Conservation (phyloP, 306 rosid genomes). For the Cucurbita argyrosperma region DNA sequence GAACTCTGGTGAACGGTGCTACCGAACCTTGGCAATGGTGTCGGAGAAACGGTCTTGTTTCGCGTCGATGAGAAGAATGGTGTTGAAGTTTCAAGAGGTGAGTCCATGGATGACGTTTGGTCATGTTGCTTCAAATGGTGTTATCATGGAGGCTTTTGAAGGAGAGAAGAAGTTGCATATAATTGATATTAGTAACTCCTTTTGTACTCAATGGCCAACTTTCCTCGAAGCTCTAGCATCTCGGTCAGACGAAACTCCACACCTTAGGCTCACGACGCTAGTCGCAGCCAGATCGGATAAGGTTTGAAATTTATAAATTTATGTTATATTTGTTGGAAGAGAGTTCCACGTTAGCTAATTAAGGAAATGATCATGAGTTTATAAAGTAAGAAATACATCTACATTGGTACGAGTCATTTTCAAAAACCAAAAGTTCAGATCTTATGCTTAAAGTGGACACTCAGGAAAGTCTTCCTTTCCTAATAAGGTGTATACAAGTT, state of each 20-base stretch:
- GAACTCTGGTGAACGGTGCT: conserved; percentile 60
- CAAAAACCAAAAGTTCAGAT: no score
- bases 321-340: not conserved
- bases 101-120: conserved; percentile 95
- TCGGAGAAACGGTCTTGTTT: conserved; percentile 68
- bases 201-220: conserved; percentile 97
- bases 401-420: no score
- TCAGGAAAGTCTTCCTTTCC: no score
- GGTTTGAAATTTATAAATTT: not conserved
- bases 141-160: conserved; percentile 74
- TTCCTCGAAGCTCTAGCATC: conserved; percentile 79
- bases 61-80: conserved; percentile 58
- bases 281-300: conserved; percentile 21
- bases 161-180: conserved; percentile 67
- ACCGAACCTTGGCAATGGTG: conserved; percentile 40
- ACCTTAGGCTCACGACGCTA: conserved; percentile 55
- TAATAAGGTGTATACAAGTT: no score
- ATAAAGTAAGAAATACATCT: no score
- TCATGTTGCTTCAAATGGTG: conserved; percentile 84
- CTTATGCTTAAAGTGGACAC: no score
- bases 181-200: conserved; percentile 69
- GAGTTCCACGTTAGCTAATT: no score
- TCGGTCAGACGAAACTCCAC: conserved; percentile 60
- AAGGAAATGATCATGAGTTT: no score
- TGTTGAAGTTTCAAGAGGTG: conserved; percentile 73